phyloP scores from a whole-genome alignment of 2,329 filamentous ascomycete species.

The Talaromyces amestolkiae region DNA sequence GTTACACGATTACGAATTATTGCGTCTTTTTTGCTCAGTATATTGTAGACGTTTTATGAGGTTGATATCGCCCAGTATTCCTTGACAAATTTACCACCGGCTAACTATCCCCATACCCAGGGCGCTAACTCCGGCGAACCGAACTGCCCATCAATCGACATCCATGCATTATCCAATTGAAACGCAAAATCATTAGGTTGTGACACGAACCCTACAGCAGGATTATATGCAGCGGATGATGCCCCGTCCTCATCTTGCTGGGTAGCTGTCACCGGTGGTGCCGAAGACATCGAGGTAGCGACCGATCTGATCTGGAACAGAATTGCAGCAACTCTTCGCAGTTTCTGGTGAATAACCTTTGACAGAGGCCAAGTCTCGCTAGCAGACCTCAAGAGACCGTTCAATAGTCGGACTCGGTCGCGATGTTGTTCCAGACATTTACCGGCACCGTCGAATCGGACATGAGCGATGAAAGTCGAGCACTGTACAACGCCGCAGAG shows the following conservation, averaged over 20 bases:
- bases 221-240: not conserved
- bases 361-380: conserved; percentile 15
- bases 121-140: conserved; percentile 14
- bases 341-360: conserved; percentile 10
- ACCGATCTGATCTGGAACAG: conserved; percentile 1
- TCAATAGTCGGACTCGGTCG: conserved; percentile 18
- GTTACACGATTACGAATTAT: not conserved
- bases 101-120: conserved; percentile 15
- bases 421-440: conserved; percentile 20
- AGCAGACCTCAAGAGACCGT: conserved; percentile 16
- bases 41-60: too few species aligned
- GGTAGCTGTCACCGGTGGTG: not conserved
- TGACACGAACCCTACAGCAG: not conserved
- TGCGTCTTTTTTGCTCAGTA: not conserved
- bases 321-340: conserved; percentile 7
- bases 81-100: not conserved
- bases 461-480: conserved; percentile 12
- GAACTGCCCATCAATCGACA: conserved; percentile 14
- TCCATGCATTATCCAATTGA: conserved; percentile 10
- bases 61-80: not conserved
- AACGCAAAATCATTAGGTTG: conserved; percentile 4
- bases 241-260: not conserved
- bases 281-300: not conserved
- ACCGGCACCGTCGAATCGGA: not conserved
- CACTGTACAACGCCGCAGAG: conserved; percentile 20